Evolutionary conservation across 495 filamentous ascomycete genomes (phyloP).

Genomic region (Pseudotulostoma volvatum): DNA sequence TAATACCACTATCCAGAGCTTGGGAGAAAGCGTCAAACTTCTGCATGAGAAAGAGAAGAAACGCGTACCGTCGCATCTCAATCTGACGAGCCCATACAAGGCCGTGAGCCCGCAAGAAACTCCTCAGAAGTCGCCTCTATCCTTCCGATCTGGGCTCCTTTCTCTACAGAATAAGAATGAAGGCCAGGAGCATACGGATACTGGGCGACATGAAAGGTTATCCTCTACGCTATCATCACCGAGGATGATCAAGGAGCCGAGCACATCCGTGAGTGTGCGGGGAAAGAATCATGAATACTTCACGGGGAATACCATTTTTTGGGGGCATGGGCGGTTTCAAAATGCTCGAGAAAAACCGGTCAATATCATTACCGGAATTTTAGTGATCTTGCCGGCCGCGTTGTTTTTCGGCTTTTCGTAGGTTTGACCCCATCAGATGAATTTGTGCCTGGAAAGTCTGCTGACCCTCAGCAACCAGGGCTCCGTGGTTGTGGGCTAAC

Average conservation of each 20-base stretch:
- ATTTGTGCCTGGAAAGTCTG: slow-evolving; percentile 3
- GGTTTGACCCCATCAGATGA: slow-evolving; percentile 10
- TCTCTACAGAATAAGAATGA: slow-evolving; percentile 34
- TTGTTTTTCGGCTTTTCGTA: slow-evolving; percentile 78
- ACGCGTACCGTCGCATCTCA: slow-evolving; percentile 36
- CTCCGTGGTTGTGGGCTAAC: slow-evolving; percentile 78
- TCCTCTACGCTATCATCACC: slow-evolving; percentile 56
- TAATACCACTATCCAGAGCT: slow-evolving; percentile 45
- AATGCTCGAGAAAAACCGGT: slow-evolving; percentile 83
- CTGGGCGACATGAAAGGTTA: slow-evolving; percentile 55
- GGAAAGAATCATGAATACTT: slow-evolving; percentile 84
- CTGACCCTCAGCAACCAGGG: slow-evolving; percentile 25
- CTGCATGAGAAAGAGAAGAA: slow-evolving; percentile 42
- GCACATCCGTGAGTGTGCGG: slow-evolving; percentile 24
- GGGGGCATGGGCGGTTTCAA: slow-evolving; percentile 65
- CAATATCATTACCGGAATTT: slow-evolving; percentile 69
- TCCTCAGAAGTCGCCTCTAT: slow-evolving; percentile 50
- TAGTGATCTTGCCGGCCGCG: slow-evolving; percentile 57
- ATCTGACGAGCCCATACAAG: slow-evolving; percentile 40
- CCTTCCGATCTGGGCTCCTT: slow-evolving; percentile 53
- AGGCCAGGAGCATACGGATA: slow-evolving; percentile 26
- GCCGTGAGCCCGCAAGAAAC: slow-evolving; percentile 31
- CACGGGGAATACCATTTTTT: slow-evolving; percentile 80
- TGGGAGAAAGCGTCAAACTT: slow-evolving; percentile 59
- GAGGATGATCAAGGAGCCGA: slow-evolving; percentile 12